Evolutionary conservation across 768 basidiomycete species (phyloP).

Genomic region (Sporobolomyces phaffii): DNA sequence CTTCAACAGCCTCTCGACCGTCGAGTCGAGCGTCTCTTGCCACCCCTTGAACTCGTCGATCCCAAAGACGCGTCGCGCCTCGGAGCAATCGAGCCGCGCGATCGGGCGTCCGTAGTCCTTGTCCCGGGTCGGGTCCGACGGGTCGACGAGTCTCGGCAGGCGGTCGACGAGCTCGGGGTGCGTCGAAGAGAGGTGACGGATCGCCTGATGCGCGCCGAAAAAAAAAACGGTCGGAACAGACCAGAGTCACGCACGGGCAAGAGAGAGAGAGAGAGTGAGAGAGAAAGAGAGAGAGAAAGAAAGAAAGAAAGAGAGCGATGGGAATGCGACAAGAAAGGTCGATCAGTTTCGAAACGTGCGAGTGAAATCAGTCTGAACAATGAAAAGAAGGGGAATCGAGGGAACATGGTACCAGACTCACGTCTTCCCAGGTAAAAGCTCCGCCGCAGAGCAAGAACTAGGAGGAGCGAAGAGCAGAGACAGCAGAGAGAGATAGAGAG

Average conservation of each 20-base stretch:
- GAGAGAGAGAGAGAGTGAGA: background rate
- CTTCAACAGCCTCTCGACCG: conserved; percentile 36
- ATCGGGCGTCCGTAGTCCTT: conserved; percentile 22
- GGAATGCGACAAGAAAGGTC: too few relatives aligned
- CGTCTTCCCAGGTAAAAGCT: conserved; percentile 40
- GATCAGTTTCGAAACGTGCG: too few relatives aligned
- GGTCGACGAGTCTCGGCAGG: conserved; percentile 23
- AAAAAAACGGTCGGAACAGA: background rate
- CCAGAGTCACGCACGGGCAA: background rate
- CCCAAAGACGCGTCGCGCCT: conserved; percentile 29
- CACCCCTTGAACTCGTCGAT: conserved; percentile 29
- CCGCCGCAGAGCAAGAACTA: conserved; percentile 38
- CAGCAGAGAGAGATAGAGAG: too few relatives aligned
- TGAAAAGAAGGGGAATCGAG: background rate
- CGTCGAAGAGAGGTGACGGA: conserved; percentile 6
- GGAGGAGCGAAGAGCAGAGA: too few relatives aligned
- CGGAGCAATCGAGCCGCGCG: conserved; percentile 31
- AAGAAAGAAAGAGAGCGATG: too few relatives aligned
- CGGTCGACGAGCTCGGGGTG: conserved; percentile 27
- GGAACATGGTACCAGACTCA: background rate
- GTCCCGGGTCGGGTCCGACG: background rate
- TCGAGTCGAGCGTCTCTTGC: conserved; percentile 27
- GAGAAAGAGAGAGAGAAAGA: background rate
- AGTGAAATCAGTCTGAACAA: too few relatives aligned
- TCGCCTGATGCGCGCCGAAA: conserved; percentile 25